Evolutionary conservation across 1,284 basidiomycete species (phyloP).

Genomic region (Golubevia sp.): DNA sequence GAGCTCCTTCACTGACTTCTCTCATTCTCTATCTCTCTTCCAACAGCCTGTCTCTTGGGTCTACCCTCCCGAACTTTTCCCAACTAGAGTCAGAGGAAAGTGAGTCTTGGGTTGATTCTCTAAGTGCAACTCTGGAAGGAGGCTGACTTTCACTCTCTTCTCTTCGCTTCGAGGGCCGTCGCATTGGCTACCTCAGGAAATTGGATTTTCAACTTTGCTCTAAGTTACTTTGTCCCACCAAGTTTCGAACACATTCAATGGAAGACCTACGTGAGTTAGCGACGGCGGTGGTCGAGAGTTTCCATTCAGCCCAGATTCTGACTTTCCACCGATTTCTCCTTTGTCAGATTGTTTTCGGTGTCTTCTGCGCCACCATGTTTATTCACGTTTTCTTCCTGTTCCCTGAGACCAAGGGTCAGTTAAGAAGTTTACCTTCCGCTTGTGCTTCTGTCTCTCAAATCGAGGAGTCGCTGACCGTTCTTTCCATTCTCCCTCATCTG

Average conservation of each 20-base stretch:
- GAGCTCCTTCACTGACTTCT: no score
- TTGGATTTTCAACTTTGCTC: slow-evolving; percentile 14
- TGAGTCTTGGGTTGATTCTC: slow-evolving; percentile 5
- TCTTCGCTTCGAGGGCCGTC: background rate
- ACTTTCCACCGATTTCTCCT: no score
- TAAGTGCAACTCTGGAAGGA: no score
- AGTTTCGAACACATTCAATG: slow-evolving; percentile 25
- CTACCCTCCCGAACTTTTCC: slow-evolving; percentile 23
- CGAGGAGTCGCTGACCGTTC: no score
- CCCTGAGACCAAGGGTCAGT: slow-evolving; percentile 28
- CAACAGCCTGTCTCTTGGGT: slow-evolving; percentile 9
- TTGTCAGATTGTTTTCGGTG: slow-evolving; percentile 24
- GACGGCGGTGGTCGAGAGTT: no score
- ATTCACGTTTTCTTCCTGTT: slow-evolving; percentile 26
- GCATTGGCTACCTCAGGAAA: slow-evolving; percentile 3
- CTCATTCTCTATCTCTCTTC: no score
- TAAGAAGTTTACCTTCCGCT: no score
- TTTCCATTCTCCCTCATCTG: no score
- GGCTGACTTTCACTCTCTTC: background rate
- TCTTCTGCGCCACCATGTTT: slow-evolving; percentile 19
- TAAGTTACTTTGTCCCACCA: slow-evolving; percentile 26
- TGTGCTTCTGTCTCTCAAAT: no score
- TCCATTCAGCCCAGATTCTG: no score
- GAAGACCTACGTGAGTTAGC: slow-evolving; percentile 30
- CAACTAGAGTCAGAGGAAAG: slow-evolving; percentile 20